Base-by-base conservation (phyloP, 2,329 filamentous ascomycete species). In the Colletotrichum godetiae region DNA sequence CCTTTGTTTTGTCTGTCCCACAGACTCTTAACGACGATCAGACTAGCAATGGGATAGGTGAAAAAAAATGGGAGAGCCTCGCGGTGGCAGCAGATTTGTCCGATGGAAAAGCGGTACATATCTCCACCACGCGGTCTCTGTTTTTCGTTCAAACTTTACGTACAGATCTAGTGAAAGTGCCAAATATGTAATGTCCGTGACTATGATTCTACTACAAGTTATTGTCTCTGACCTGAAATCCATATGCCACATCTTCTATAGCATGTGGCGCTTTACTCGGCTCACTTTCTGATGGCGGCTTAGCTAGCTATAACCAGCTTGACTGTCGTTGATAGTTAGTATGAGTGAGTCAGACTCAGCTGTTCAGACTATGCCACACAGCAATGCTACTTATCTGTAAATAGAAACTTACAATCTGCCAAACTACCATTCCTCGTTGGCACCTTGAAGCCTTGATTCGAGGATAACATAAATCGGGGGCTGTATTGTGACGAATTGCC, bases 1-100 rank as follows among this genome's bases (percentile, higher is more conserved):
- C 79, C 82, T 84, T 82, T 79, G 82, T 81, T 76, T 77, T 76
- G 78, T 80, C 78, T 78, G 81, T 81, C 80, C 79, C 72, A 67
- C 72, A 74, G 72, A 72, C 79, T 78, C 75, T 78, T 78, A 78
- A 49, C 76, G 75, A 77, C 77, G 73, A 75, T 63, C 71, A 73
- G 71, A 71, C 71, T 74, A 75, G 73, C 73, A 74, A 74, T 75
- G 73, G 73, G 73, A 75, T 74, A 75, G 73, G 73, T 70, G 81
- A 80, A 80, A 81, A 35, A 63, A 81, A 81, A 80, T 78, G 79
- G 80, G 80, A 81, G 79, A 81, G 79, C 77, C 77, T 77, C 78
- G 75, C 76, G 78, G 77, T 79, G 76, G 78, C 76, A 78, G 76
- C 75, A 77, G 74, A 81, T 77, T 74, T 81, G 80, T 82, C 82